These are phyloP conservation scores for Picea sitchensis DNA, from an alignment of 75 land plant species.

Conservation along the genomic window DNA sequence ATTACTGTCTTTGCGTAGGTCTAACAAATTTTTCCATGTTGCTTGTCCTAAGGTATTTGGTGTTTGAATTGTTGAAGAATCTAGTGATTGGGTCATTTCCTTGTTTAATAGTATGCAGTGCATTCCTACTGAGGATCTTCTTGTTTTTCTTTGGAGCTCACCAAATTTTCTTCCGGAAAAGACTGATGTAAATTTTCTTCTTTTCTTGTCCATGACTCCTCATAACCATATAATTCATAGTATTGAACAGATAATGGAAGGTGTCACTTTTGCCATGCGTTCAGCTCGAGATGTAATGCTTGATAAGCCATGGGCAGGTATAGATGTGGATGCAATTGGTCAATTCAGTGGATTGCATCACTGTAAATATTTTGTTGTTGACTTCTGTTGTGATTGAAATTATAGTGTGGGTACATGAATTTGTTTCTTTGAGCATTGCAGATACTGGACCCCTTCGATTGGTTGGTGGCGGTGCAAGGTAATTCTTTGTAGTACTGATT, in stretches of 20 bases:
- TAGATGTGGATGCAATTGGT: neutral
- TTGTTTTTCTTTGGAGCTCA: no score
- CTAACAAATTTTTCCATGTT: no score
- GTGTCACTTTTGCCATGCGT: constrained; percentile 41
- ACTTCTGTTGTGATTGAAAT: neutral
- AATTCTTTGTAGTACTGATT: neutral
- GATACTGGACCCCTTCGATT: constrained; percentile 24
- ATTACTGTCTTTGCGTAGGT: no score
- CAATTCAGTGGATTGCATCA: neutral
- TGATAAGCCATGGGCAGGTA: constrained; percentile 8
- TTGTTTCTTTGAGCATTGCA: constrained; percentile 1
- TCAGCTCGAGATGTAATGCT: constrained; percentile 37
- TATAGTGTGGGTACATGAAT: neutral
- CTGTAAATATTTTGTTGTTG: neutral
- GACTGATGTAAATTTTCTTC: no score
- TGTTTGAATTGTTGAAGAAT: no score
- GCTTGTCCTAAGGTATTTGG: no score
- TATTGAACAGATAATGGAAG: constrained; percentile 40
- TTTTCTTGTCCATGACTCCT: no score
- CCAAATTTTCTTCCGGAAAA: no score
- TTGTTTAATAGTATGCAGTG: no score
- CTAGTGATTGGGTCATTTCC: no score
- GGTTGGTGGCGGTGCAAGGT: constrained; percentile 56
- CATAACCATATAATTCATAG: no score
- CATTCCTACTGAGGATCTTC: no score